These are phyloP conservation scores for Boletus subcaerulescens DNA, from an alignment of 768 basidiomycete genomes.

Conservation along the genomic window DNA sequence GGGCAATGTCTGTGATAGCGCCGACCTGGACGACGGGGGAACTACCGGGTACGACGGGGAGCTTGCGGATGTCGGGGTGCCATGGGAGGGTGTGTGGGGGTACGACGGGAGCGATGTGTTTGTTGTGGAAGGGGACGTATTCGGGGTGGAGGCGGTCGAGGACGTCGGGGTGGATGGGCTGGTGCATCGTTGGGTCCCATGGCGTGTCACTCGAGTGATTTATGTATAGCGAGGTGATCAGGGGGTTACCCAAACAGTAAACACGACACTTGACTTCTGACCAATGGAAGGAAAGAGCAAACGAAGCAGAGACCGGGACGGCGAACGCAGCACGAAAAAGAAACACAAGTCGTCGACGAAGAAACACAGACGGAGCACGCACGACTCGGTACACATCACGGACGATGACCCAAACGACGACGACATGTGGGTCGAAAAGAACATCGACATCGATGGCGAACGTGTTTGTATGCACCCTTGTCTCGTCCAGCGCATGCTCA, in stretches of 20 bases:
- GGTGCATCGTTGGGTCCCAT: slow-evolving; percentile 12
- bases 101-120: slow-evolving; percentile 39
- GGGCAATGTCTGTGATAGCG: slow-evolving; percentile 44
- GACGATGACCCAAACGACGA: slow-evolving; percentile 76
- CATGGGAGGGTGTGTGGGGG: slow-evolving; percentile 59
- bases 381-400: slow-evolving; percentile 38
- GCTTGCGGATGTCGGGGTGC: slow-evolving; percentile 52
- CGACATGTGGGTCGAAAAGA: slow-evolving; percentile 87
- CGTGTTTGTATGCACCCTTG: slow-evolving; percentile 45
- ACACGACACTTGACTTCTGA: background rate
- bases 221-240: too few relatives aligned
- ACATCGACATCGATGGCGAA: slow-evolving; percentile 75
- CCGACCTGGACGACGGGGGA: slow-evolving; percentile 57
- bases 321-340: slow-evolving; percentile 52
- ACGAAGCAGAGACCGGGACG: slow-evolving; percentile 36
- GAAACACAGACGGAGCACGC: slow-evolving; percentile 33
- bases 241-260: background rate
- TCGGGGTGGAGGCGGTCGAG: slow-evolving; percentile 56
- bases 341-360: slow-evolving; percentile 36
- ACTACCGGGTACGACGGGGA: slow-evolving; percentile 47
- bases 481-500: slow-evolving; percentile 1
- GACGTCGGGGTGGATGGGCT: slow-evolving; percentile 62
- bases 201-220: background rate
- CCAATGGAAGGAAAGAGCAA: slow-evolving; percentile 9
- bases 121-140: slow-evolving; percentile 59